These are phyloP conservation scores for Suillus subalutaceus DNA, from an alignment of 768 basidiomycete genomes.

Conservation along the genomic window DNA sequence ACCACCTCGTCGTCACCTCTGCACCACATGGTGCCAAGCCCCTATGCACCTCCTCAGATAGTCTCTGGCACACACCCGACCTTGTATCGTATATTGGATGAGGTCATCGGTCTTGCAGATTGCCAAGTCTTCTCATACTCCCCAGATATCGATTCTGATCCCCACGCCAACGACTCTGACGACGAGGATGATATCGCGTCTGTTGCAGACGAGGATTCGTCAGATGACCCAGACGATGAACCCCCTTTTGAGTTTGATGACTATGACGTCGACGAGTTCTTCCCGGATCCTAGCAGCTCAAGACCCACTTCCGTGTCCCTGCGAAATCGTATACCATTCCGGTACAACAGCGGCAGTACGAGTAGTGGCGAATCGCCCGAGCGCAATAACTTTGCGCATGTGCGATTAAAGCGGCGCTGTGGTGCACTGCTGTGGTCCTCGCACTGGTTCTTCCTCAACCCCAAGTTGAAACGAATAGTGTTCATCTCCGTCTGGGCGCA, in stretches of 20 bases:
- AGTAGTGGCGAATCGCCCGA: conserved; percentile 36
- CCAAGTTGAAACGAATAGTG: conserved; percentile 87
- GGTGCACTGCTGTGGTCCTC: conserved; percentile 93
- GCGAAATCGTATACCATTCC: conserved; percentile 19
- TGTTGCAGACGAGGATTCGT: conserved; percentile 68
- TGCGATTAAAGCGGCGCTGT: conserved; percentile 56
- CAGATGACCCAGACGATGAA: conserved; percentile 74
- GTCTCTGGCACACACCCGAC: conserved; percentile 86
- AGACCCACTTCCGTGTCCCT: conserved; percentile 17
- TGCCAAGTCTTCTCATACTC: conserved; percentile 96
- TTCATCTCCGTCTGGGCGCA: conserved; percentile 94
- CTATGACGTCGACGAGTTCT: conserved; percentile 67
- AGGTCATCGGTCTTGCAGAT: conserved; percentile 86
- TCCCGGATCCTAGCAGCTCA: conserved; percentile 18
- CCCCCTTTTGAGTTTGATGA: conserved; percentile 79
- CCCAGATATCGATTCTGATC: conserved; percentile 93
- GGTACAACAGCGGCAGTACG: conserved; percentile 39
- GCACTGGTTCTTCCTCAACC: conserved; percentile 96
- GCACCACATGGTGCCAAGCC: conserved; percentile 58
- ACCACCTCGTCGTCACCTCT: conserved; percentile 69
- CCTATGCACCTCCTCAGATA: conserved; percentile 71
- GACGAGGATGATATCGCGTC: conserved; percentile 77
- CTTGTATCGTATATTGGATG: conserved; percentile 85
- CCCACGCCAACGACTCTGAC: conserved; percentile 82
- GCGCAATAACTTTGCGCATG: conserved; percentile 44